phyloP scores from a whole-genome alignment of 768 basidiomycete genomes.

The Neoboletus brunneissimus region DNA sequence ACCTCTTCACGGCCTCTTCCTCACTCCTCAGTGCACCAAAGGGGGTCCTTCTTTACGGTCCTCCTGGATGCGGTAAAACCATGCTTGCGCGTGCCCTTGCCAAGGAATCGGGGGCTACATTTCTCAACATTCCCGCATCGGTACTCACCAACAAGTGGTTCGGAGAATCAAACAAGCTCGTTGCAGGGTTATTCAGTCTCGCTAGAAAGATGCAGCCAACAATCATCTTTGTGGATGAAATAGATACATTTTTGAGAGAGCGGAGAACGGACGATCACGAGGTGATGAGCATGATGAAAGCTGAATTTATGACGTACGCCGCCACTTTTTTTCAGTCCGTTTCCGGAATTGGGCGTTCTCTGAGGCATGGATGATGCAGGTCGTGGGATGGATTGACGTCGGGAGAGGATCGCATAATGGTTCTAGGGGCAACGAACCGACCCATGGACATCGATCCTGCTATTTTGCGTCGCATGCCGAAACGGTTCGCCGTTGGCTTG shows the following conservation, averaged over 20 bases:
- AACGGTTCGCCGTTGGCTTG: slow-evolving; percentile 83
- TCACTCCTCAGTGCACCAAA: slow-evolving; percentile 88
- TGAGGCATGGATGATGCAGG: slow-evolving; percentile 36
- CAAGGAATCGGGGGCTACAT: slow-evolving; percentile 95
- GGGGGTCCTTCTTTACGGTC: slow-evolving; percentile 93
- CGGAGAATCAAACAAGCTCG: slow-evolving; percentile 91
- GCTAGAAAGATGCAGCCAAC: slow-evolving; percentile 91
- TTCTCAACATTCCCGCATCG: slow-evolving; percentile 83
- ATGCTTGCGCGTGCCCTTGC: slow-evolving; percentile 99
- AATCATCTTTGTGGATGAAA: slow-evolving; percentile 99
- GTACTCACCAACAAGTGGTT: slow-evolving; percentile 82
- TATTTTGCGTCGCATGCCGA: slow-evolving; percentile 95
- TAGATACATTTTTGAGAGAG: slow-evolving; percentile 92
- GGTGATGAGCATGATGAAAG: slow-evolving; percentile 98
- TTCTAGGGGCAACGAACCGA: slow-evolving; percentile 93
- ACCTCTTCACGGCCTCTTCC: slow-evolving; percentile 79
- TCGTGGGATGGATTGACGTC: slow-evolving; percentile 95
- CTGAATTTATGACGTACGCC: slow-evolving; percentile 87
- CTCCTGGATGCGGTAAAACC: slow-evolving; percentile 98
- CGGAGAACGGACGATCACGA: slow-evolving; percentile 90
- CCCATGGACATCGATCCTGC: slow-evolving; percentile 89
- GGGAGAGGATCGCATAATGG: slow-evolving; percentile 75
- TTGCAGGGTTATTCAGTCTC: slow-evolving; percentile 90
- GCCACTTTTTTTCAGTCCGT: not conserved
- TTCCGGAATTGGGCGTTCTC: not conserved